phyloP scores from a whole-genome alignment of 176 grass and related monocot genomes.

The Typha latifolia region DNA sequence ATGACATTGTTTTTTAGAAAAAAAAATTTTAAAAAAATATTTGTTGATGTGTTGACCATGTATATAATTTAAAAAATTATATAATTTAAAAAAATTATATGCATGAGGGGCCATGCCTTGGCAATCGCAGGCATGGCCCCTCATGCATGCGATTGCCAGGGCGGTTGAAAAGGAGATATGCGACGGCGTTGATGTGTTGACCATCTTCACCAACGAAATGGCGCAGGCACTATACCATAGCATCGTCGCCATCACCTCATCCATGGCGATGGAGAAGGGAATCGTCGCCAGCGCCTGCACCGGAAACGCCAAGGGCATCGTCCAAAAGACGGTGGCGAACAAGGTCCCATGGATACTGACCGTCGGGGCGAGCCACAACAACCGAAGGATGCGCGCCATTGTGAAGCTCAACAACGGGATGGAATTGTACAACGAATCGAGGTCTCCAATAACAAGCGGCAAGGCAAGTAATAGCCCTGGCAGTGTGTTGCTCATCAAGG shows the following conservation, averaged over 20 bases:
- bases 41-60: no score
- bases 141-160: neutral
- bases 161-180: conserved; percentile 22
- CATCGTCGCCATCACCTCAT: conserved; percentile 40
- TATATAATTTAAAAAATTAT: no score
- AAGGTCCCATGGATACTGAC: conserved; percentile 59
- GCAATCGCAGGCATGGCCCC: conserved; percentile 35
- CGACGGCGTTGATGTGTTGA: conserved; percentile 63
- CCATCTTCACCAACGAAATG: no score
- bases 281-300: conserved; percentile 56
- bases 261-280: conserved; percentile 51
- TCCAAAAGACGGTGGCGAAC: conserved; percentile 22
- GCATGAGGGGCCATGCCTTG: conserved; percentile 23
- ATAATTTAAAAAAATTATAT: no score
- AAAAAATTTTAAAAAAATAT: no score
- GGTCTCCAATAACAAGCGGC: conserved; percentile 25
- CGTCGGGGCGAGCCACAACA: conserved; percentile 47
- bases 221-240: conserved; percentile 36
- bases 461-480: no score
- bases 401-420: conserved; percentile 53
- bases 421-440: conserved; percentile 46
- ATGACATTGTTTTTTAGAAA: no score
- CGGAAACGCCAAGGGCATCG: conserved; percentile 30
- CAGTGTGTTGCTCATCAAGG: no score
- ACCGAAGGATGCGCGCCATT: conserved; percentile 34